These are phyloP conservation scores for Quercus phellos DNA, from an alignment of 331 rosid species.

Conservation along the genomic window DNA sequence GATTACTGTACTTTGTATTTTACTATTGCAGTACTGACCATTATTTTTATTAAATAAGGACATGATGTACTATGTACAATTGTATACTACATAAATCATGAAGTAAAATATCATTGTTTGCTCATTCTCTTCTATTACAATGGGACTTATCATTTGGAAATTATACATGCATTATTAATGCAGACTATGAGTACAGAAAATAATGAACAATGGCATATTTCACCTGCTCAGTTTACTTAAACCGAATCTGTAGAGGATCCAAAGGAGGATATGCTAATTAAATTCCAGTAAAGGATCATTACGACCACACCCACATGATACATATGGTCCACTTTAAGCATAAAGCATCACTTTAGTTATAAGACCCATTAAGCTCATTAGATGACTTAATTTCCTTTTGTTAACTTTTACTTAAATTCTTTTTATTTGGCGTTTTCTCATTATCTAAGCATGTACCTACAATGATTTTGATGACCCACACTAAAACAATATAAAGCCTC, in stretches of 20 bases:
- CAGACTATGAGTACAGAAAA: background rate
- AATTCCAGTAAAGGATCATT: background rate
- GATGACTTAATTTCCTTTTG: background rate
- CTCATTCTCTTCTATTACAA: background rate
- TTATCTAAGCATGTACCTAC: background rate
- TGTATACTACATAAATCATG: no score
- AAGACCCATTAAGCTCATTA: background rate
- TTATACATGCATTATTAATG: no score
- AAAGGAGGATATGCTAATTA: background rate
- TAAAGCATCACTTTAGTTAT: background rate
- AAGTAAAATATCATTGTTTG: background rate
- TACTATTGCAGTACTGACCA: no score
- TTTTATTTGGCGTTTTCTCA: background rate
- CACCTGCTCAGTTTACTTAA: background rate
- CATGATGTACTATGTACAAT: no score
- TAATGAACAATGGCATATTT: background rate
- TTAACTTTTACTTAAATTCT: background rate
- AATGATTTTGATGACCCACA: background rate
- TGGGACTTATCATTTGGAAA: no score
- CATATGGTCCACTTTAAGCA: background rate
- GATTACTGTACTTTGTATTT: no score
- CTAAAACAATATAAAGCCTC: background rate
- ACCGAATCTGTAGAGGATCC: background rate
- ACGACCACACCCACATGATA: background rate
- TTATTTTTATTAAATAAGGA: no score